Base-by-base conservation (phyloP, 805 yeast species). In the Kazachstania bromeliacearum region DNA sequence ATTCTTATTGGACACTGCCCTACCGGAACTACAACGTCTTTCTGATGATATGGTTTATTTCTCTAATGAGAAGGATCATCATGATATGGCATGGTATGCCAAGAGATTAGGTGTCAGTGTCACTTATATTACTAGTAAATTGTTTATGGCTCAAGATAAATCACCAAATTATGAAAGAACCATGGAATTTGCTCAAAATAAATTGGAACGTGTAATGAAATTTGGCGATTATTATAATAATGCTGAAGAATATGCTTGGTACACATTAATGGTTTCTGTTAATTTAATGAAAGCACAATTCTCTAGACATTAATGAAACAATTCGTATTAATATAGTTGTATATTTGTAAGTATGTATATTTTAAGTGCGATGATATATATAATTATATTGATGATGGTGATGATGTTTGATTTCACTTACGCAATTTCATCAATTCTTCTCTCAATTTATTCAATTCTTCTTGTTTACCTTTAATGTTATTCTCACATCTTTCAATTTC, bases 11-110 rank as follows among this genome's bases (percentile, higher is more conserved):
- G 55, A 64, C 3, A 46, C 53, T 20, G 73, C 92, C 0, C 48
- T 82, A 34, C 72, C 71, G 25, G 94, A 85, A 51, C 69, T 92
- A 38, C 81, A 77, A 47, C 70, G 73, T 35, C 66, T 88, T 38
- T 70, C 85, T 9, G 97, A 89, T 60, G 97, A 92, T 53, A 68
- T 89, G 40, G 73, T 84, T 31, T 85, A 62, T 57, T 76, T 74
- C 47, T 77, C 95, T 0, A 92, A 88, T 8, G 96, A 88, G 53
- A 72, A 92, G 15, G 77, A 77, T 45, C 50, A 51, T 32, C 47
- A 63, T 14, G 95, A 85, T 57, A 78, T 82, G 55, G 80, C 85
- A 3, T 89, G 98, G 98, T 89, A 89, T 58, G 66, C 94, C n/a
- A 83, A 87, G 53, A 67, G 98, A 45, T 63, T 80, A 12, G 71